phyloP scores from a whole-genome alignment of 2,329 filamentous ascomycete species.

The Fonsecaea monophora region DNA sequence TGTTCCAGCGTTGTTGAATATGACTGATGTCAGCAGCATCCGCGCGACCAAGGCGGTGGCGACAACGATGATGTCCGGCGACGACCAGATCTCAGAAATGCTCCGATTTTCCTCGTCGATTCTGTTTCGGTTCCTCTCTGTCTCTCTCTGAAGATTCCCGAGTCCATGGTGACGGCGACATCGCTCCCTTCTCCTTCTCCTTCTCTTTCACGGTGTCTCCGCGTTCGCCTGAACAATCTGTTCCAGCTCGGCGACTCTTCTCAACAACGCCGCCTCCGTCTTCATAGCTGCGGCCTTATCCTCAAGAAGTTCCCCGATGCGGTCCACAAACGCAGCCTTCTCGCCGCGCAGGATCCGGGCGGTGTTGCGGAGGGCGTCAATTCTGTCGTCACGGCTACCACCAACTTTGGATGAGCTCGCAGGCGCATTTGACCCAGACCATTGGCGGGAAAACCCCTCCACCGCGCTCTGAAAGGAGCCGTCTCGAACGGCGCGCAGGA shows the following conservation, averaged over 20 bases:
- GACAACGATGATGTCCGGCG: too few species aligned
- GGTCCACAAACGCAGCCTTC: slow-evolving; percentile 5
- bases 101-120: too few species aligned
- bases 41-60: too few species aligned
- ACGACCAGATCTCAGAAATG: too few species aligned
- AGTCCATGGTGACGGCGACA: not conserved
- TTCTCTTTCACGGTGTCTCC: not conserved
- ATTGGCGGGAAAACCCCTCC: not conserved
- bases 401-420: not conserved
- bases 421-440: not conserved
- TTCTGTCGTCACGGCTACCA: not conserved
- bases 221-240: not conserved
- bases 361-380: not conserved
- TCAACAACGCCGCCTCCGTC: slow-evolving; percentile 12
- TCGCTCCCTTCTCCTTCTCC: not conserved
- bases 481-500: slow-evolving; percentile 4
- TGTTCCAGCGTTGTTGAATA: too few species aligned
- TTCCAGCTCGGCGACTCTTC: not conserved
- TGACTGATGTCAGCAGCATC: too few species aligned
- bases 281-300: slow-evolving; percentile 1
- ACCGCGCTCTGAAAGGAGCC: slow-evolving; percentile 2
- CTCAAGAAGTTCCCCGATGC: slow-evolving; percentile 5
- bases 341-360: not conserved
- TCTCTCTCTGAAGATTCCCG: not conserved
- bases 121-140: too few species aligned